These are phyloP conservation scores for Prunus fruticosa DNA, from an alignment of 306 rosid genomes.

Conservation along the genomic window DNA sequence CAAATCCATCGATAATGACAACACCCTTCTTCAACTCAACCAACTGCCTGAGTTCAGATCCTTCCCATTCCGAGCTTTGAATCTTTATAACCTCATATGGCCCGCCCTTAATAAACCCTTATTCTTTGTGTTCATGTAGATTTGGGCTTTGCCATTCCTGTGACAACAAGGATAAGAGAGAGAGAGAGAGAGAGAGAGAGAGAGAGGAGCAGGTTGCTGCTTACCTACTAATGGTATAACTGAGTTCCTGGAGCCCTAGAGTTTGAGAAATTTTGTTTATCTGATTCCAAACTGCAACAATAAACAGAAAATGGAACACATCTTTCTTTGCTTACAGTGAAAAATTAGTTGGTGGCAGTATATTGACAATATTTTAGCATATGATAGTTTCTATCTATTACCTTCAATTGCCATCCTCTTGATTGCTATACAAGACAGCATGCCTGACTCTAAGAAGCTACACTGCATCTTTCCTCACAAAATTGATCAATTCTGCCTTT, in stretches of 20 bases:
- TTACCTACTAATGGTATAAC: not conserved
- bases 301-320: conserved; percentile 9
- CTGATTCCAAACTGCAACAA: conserved; percentile 3
- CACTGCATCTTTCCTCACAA: conserved; percentile 47
- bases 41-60: not conserved
- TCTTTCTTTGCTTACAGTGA: conserved; percentile 5
- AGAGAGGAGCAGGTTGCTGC: not conserved
- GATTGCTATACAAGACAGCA: conserved; percentile 19
- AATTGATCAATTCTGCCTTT: conserved; percentile 57
- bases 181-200: not conserved
- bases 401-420: conserved; percentile 7
- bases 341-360: not conserved
- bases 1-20: no score
- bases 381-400: conserved; percentile 1
- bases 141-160: not conserved
- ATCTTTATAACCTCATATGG: no score
- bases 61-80: not conserved
- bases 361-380: not conserved
- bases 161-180: not conserved
- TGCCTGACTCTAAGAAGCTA: conserved; percentile 26
- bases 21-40: no score
- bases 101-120: no score
- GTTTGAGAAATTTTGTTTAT: not conserved
- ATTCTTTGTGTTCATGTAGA: not conserved
- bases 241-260: not conserved